These are phyloP conservation scores for Cladobotryum mycophilum DNA, from an alignment of 2,329 filamentous ascomycete genomes.

Conservation along the genomic window DNA sequence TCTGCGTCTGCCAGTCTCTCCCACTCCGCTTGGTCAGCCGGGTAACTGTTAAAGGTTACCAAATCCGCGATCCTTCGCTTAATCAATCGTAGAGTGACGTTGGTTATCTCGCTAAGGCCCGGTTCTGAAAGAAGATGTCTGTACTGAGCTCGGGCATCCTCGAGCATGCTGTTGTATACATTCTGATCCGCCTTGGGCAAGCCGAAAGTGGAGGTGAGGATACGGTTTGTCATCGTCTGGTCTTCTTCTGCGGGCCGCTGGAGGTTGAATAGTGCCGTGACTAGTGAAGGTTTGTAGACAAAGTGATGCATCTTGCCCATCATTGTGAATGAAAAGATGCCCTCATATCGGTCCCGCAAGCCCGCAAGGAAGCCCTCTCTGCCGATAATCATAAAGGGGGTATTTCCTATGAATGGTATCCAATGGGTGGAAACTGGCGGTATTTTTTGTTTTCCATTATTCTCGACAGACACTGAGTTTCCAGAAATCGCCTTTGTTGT, in stretches of 20 bases:
- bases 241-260: slow-evolving; percentile 22
- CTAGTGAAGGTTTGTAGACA: slow-evolving; percentile 27
- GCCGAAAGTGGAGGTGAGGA: slow-evolving; percentile 29
- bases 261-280: slow-evolving; percentile 23
- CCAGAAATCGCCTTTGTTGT: slow-evolving; percentile 20
- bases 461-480: neutral
- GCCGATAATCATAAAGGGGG: slow-evolving; percentile 25
- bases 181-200: slow-evolving; percentile 22
- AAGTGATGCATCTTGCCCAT: slow-evolving; percentile 29
- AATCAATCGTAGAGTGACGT: slow-evolving; percentile 17
- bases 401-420: slow-evolving; percentile 31
- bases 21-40: slow-evolving; percentile 34
- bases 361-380: slow-evolving; percentile 24
- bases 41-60: slow-evolving; percentile 32
- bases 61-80: slow-evolving; percentile 28
- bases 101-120: slow-evolving; percentile 19
- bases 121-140: slow-evolving; percentile 21
- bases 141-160: slow-evolving; percentile 23
- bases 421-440: slow-evolving; percentile 22
- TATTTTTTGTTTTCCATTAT: slow-evolving; percentile 4
- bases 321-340: slow-evolving; percentile 30
- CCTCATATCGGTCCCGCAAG: slow-evolving; percentile 27
- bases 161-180: slow-evolving; percentile 25
- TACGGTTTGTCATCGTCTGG: slow-evolving; percentile 18
- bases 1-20: slow-evolving; percentile 28